These are phyloP conservation scores for Boletus hoseneyae DNA, from an alignment of 1,284 basidiomycete genomes.

Conservation along the genomic window DNA sequence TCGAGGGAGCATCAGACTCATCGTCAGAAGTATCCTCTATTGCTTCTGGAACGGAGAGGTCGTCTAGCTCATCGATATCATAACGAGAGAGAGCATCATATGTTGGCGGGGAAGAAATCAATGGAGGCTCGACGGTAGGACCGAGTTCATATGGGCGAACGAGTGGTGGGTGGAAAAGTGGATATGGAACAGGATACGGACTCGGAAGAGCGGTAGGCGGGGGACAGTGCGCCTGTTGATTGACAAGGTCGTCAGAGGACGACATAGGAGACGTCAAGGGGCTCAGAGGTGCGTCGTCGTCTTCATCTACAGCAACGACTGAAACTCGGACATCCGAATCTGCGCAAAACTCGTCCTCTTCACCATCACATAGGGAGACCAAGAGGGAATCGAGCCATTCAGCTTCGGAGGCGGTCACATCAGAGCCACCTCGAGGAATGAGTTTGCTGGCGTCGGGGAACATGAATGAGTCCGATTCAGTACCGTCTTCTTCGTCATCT, in stretches of 20 bases:
- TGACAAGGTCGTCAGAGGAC: constrained; percentile 66
- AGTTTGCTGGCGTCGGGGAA: constrained; percentile 70
- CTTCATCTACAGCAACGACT: constrained; percentile 46
- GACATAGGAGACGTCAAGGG: constrained; percentile 65
- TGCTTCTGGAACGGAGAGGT: constrained; percentile 67
- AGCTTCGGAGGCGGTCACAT: constrained; percentile 54
- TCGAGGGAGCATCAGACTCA: constrained; percentile 66
- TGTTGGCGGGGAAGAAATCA: constrained; percentile 38
- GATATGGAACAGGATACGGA: constrained; percentile 64
- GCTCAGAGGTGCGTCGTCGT: constrained; percentile 51
- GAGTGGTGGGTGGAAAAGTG: constrained; percentile 55
- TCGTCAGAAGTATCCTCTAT: constrained; percentile 81
- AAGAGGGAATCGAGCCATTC: constrained; percentile 77
- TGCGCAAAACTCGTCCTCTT: constrained; percentile 51
- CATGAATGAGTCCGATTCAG: constrained; percentile 62
- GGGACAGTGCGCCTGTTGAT: constrained; percentile 46
- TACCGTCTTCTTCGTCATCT: constrained; percentile 34
- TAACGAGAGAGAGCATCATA: constrained; percentile 61
- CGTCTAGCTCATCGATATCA: constrained; percentile 59
- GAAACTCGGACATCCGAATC: constrained; percentile 43
- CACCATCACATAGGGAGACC: constrained; percentile 64
- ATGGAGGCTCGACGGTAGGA: constrained; percentile 38
- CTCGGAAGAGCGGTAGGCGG: constrained; percentile 42
- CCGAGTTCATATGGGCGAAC: constrained; percentile 46
- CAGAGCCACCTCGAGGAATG: constrained; percentile 36